Evolutionary conservation across 2,329 filamentous ascomycete genomes (phyloP).

Genomic region (Clarireedia homoeocarpa): DNA sequence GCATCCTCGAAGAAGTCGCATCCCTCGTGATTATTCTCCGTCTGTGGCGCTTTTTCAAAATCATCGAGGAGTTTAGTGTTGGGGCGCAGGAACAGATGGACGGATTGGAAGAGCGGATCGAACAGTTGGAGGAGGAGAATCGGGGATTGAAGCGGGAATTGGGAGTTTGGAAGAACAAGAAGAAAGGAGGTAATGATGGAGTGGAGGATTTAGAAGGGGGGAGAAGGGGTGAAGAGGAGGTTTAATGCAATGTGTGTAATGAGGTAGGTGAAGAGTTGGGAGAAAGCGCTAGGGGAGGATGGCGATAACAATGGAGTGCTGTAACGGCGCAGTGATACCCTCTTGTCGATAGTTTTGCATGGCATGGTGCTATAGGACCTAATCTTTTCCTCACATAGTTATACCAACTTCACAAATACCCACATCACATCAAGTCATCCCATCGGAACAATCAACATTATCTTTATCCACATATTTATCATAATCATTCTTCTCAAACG

Average conservation of each 20-base stretch:
- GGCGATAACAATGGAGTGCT: neutral
- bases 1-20: slow-evolving; percentile 53
- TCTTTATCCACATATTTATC: too few species aligned
- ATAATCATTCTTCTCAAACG: too few species aligned
- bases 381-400: too few species aligned
- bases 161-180: slow-evolving; percentile 12
- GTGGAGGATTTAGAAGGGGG: neutral
- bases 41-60: slow-evolving; percentile 63
- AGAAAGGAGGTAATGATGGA: slow-evolving; percentile 18
- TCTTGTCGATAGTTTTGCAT: too few species aligned
- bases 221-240: neutral
- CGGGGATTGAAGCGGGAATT: slow-evolving; percentile 40
- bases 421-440: too few species aligned
- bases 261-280: neutral
- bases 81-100: slow-evolving; percentile 57
- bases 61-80: slow-evolving; percentile 59
- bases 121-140: slow-evolving; percentile 43
- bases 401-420: too few species aligned
- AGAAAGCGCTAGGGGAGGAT: too few species aligned
- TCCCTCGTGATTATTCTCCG: slow-evolving; percentile 60
- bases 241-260: neutral
- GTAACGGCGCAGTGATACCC: too few species aligned
- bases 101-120: slow-evolving; percentile 43
- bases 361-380: too few species aligned
- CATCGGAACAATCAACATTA: too few species aligned